Conservation (phyloP, 176 grass and related monocot genomes). For the Ananas comosus region DNA sequence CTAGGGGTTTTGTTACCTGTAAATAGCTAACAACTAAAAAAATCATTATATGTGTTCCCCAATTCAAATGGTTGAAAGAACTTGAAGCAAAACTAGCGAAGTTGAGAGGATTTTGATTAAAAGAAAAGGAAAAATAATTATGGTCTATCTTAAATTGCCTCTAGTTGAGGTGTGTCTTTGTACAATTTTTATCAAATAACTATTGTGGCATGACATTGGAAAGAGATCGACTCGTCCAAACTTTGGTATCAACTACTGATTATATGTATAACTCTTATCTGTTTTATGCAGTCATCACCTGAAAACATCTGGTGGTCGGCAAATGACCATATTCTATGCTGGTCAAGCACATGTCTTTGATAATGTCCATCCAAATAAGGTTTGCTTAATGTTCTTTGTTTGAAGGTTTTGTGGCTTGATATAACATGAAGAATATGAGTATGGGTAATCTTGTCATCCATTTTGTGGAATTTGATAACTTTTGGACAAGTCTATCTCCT, state of each 20-base stretch:
- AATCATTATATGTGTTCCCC: no score
- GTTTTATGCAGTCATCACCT: not conserved
- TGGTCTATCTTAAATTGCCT: no score
- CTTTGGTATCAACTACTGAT: not conserved
- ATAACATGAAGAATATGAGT: not conserved
- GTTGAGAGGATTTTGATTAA: no score
- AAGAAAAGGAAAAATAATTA: no score
- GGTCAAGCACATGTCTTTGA: constrained; percentile 27
- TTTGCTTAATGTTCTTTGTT: not conserved
- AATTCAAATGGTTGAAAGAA: no score
- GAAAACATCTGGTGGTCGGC: not conserved
- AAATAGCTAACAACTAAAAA: no score
- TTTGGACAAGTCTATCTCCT: not conserved
- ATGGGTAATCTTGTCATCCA: not conserved
- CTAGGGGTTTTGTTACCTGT: no score
- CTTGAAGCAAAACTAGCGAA: no score
- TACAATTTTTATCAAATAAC: no score
- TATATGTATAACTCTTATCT: not conserved
- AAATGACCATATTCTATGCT: constrained; percentile 25
- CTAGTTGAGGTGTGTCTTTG: no score
- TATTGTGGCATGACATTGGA: no score
- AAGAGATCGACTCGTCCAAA: not conserved
- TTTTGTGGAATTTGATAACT: not conserved
- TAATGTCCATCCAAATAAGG: constrained; percentile 24
- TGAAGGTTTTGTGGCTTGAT: not conserved